phyloP scores from a whole-genome alignment of 805 yeast species.

The Alloascoidea africana region DNA sequence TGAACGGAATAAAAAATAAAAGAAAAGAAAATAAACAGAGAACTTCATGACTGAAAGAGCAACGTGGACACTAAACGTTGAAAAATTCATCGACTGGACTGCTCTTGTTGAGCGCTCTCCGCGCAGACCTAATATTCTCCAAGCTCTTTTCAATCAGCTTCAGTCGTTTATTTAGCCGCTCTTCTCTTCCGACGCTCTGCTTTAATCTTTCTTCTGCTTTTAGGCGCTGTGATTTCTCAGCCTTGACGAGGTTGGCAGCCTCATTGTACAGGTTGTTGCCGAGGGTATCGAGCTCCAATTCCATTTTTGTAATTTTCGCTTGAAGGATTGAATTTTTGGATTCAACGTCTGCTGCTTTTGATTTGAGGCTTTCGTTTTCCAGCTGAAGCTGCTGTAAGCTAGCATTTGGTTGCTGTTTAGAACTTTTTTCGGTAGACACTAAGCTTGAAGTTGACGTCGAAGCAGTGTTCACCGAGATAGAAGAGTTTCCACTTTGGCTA shows the following conservation, averaged over 20 bases:
- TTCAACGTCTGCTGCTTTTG: no score
- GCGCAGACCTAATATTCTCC: neutral
- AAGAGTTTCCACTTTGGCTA: no score
- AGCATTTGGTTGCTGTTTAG: no score
- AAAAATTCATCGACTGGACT: neutral
- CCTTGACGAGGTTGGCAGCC: neutral
- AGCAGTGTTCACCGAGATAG: no score
- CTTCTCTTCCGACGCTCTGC: neutral
- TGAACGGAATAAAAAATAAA: no score
- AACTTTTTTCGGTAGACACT: no score
- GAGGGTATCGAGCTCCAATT: neutral
- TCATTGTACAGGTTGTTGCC: neutral
- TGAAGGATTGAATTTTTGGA: neutral
- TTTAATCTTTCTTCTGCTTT: conserved; percentile 1
- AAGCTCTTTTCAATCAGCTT: neutral
- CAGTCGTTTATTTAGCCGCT: neutral
- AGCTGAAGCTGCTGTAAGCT: no score
- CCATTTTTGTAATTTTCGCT: neutral
- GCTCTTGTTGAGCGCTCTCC: neutral
- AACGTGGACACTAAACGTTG: no score
- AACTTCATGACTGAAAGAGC: no score
- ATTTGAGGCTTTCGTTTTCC: no score
- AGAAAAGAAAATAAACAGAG: no score
- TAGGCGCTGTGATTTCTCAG: neutral
- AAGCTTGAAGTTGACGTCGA: no score